A percentile compares a stretch with the other conserved stretches of the same genome.
Evolutionary conservation across 257 asterid genomes (phyloP).

Genomic region (Thymus mandschuricus): DNA sequence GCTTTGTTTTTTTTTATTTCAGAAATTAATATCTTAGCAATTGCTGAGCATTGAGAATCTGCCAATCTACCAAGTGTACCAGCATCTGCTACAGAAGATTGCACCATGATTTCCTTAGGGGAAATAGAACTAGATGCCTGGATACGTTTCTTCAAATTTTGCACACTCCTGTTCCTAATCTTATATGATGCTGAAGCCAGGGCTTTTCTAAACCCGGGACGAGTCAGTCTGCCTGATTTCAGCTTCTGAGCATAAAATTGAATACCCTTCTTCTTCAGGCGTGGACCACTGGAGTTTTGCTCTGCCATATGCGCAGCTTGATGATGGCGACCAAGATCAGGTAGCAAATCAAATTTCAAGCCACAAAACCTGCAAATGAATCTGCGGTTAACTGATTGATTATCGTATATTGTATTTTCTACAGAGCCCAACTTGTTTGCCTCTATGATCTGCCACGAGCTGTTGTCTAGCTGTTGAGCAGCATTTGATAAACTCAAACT

Average conservation of each 20-base stretch:
- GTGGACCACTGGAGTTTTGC: slow-evolving; percentile 54
- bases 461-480: slow-evolving; percentile 42
- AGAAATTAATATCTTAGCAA: slow-evolving; percentile 75
- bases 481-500: slow-evolving; percentile 56
- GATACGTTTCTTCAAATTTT: slow-evolving; percentile 69
- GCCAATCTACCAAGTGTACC: slow-evolving; percentile 67
- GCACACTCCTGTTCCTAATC: slow-evolving; percentile 74
- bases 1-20: slow-evolving; percentile 77
- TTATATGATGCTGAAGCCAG: slow-evolving; percentile 71
- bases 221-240: slow-evolving; percentile 83
- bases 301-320: slow-evolving; percentile 98
- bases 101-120: slow-evolving; percentile 46
- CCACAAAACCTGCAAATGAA: slow-evolving; percentile 91
- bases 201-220: slow-evolving; percentile 73
- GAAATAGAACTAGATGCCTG: slow-evolving; percentile 53
- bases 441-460: slow-evolving; percentile 43
- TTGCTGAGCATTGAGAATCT: slow-evolving; percentile 84
- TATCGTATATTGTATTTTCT: slow-evolving; percentile 45
- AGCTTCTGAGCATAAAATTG: slow-evolving; percentile 74
- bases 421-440: slow-evolving; percentile 35
- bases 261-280: slow-evolving; percentile 77
- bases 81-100: slow-evolving; percentile 53
- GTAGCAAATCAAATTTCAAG: slow-evolving; percentile 90
- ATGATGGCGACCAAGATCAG: slow-evolving; percentile 99
- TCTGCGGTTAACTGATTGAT: slow-evolving; percentile 58